phyloP scores from a whole-genome alignment of 106 monocot species.

The Chionographis japonica region DNA sequence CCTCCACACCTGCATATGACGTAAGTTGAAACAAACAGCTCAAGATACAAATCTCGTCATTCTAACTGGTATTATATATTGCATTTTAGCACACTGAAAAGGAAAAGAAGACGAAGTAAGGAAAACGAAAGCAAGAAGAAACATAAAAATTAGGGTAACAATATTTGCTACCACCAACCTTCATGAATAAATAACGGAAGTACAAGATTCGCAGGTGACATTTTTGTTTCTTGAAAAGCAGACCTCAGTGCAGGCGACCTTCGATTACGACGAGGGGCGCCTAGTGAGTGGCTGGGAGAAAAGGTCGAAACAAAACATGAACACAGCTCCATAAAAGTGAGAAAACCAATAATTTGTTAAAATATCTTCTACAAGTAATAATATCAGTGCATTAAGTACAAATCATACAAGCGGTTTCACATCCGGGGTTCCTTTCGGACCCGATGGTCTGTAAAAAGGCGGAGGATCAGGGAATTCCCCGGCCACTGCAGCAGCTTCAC shows the following conservation, averaged over 20 bases:
- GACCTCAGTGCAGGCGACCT: slow-evolving; percentile 65
- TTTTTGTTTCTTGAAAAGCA: slow-evolving; percentile 79
- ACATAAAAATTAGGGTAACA: not conserved
- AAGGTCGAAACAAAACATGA: not conserved
- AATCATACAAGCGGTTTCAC: slow-evolving; percentile 60
- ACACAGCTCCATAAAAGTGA: not conserved
- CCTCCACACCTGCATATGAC: slow-evolving; percentile 59
- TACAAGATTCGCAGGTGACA: slow-evolving; percentile 84
- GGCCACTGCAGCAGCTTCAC: slow-evolving; percentile 87
- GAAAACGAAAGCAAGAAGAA: no score
- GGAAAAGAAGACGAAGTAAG: no score
- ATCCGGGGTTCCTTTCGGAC: slow-evolving; percentile 73
- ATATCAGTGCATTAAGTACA: not conserved
- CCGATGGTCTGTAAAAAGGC: slow-evolving; percentile 30
- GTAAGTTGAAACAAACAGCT: no score
- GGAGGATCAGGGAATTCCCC: slow-evolving; percentile 82
- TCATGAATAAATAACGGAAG: slow-evolving; percentile 98
- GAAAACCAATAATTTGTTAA: not conserved
- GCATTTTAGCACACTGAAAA: not conserved
- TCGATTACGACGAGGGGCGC: slow-evolving; percentile 90
- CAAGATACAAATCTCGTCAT: no score
- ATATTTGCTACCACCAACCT: slow-evolving; percentile 30
- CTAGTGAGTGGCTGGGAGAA: slow-evolving; percentile 45
- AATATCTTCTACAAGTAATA: not conserved
- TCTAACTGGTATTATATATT: no score